Conservation (phyloP, 805 yeast genomes). For the Starmerella potacharoeniae region DNA sequence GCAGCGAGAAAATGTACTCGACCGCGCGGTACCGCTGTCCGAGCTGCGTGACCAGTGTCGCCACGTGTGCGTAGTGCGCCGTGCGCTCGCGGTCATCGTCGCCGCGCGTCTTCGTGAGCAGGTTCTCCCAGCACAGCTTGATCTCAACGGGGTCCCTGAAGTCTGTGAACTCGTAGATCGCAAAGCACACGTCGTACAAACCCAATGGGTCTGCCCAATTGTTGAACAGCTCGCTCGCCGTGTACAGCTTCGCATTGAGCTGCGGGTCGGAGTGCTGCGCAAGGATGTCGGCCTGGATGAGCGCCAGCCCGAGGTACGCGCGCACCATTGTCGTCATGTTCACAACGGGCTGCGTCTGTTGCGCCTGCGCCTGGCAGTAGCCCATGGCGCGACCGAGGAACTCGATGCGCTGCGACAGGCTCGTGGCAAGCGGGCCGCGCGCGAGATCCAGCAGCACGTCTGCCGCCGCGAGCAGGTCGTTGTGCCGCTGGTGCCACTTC, state of each 20-base stretch:
- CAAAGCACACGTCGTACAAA: constrained; percentile 68
- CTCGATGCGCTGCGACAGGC: constrained; percentile 67
- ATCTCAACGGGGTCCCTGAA: constrained; percentile 77
- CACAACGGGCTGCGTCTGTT: constrained; percentile 62
- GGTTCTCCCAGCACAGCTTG: constrained; percentile 63
- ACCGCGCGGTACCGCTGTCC: constrained; percentile 53
- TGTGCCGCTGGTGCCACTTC: constrained; percentile 77
- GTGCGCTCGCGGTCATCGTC: constrained; percentile 24
- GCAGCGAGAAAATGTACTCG: constrained; percentile 72
- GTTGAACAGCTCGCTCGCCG: constrained; percentile 72
- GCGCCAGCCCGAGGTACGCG: constrained; percentile 77
- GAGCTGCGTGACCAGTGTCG: constrained; percentile 33
- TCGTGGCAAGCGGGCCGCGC: constrained; percentile 54
- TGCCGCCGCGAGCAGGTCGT: constrained; percentile 74
- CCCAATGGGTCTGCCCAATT: constrained; percentile 79
- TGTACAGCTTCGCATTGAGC: constrained; percentile 53
- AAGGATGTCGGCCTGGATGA: constrained; percentile 60
- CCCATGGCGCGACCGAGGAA: constrained; percentile 86
- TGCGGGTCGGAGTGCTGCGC: constrained; percentile 33
- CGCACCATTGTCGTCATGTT: constrained; percentile 57
- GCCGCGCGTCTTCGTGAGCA: constrained; percentile 42
- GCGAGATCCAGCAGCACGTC: constrained; percentile 63
- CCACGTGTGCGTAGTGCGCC: constrained; percentile 31
- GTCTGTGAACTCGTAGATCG: constrained; percentile 73
- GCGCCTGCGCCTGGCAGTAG: constrained; percentile 74